Evolutionary conservation across 495 filamentous ascomycete species (phyloP), one percentile per base, ranked within the genome.

Genomic region (Lasiosphaeriaceae sp.): DNA sequence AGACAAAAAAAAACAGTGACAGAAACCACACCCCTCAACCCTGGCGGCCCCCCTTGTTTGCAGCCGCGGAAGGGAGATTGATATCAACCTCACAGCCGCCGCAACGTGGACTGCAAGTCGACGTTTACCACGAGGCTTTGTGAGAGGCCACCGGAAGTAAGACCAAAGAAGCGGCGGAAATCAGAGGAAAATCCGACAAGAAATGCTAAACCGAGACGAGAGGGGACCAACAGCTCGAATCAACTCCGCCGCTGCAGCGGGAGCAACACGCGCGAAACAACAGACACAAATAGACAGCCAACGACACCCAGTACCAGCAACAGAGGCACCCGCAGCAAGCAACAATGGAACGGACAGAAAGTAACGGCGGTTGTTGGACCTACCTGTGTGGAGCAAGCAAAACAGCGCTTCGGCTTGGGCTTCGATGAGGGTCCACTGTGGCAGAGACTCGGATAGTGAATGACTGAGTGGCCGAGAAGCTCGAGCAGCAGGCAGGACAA

Each of bases 51-150:
- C 43, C 55, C 23, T 19, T 58, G 49, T 24, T 19, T 58, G 49
- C 41, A 57, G 55, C 48, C 12, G 43, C 41, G 35, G 48, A 16
- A 16, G 55, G 21, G 39, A 31, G 46, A 44, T 46, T 57, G 49
- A 52, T 52, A 52, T 58, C 55, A 47, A 47, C 29, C 12, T 52
- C 49, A 39, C 22, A 19, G 55, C 55, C 49, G 50, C 51, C 9
- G 26, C 55, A 57, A 31, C 26, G 26, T 9, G 9, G 26, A 31
- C 26, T 31, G 26, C 26, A 9, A 31, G 4, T 31, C 26, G 26
- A 4, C 26, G 26, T 31, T 31, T 3, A 3, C 26, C 3, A 9
- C 26, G 26, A 4, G 26, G 26, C 26, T 3, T 31, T 31, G 26
- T 31, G 26, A 31, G 26, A n/a, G 26, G 4, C 9, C 9, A 9